These are phyloP conservation scores for Triticum urartu DNA, from an alignment of 176 grass and related monocot species.

Conservation along the genomic window DNA sequence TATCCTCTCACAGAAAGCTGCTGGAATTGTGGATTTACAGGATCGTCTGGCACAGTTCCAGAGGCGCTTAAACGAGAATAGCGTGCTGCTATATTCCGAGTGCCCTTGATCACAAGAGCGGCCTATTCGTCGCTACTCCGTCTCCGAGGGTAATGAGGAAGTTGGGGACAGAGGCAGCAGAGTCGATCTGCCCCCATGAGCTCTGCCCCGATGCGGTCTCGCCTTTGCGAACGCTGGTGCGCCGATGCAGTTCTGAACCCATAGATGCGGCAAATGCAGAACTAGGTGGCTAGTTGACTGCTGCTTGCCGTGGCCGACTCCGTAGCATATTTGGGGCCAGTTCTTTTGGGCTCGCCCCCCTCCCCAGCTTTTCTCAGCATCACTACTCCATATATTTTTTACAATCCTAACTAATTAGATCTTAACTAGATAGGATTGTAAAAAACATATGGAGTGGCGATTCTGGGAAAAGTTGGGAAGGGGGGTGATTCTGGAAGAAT, in stretches of 20 bases:
- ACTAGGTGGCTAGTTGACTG: conserved; percentile 17
- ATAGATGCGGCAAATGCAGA: conserved; percentile 14
- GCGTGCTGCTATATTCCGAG: conserved; percentile 62
- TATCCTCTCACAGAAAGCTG: conserved; percentile 84
- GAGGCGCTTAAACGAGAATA: conserved; percentile 69
- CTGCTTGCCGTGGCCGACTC: conserved; percentile 14
- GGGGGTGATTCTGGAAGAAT: too few species aligned
- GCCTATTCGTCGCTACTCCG: background rate
- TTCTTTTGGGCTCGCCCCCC: too few species aligned
- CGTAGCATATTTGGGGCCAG: conserved; percentile 11
- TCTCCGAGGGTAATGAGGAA: conserved; percentile 14
- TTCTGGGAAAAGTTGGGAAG: too few species aligned
- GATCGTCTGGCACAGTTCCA: conserved; percentile 74
- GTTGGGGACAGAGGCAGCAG: background rate
- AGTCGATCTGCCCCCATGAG: background rate
- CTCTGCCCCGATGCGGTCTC: background rate
- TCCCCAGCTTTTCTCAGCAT: too few species aligned
- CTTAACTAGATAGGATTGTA: too few species aligned
- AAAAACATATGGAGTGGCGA: too few species aligned
- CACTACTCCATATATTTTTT: too few species aligned
- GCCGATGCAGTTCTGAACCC: conserved; percentile 10
- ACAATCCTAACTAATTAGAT: too few species aligned
- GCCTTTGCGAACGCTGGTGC: background rate
- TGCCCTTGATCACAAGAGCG: conserved; percentile 40
- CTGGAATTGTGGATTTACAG: conserved; percentile 74